phyloP scores from a whole-genome alignment of 164 flowering plant species.

The Buxus sempervirens region DNA sequence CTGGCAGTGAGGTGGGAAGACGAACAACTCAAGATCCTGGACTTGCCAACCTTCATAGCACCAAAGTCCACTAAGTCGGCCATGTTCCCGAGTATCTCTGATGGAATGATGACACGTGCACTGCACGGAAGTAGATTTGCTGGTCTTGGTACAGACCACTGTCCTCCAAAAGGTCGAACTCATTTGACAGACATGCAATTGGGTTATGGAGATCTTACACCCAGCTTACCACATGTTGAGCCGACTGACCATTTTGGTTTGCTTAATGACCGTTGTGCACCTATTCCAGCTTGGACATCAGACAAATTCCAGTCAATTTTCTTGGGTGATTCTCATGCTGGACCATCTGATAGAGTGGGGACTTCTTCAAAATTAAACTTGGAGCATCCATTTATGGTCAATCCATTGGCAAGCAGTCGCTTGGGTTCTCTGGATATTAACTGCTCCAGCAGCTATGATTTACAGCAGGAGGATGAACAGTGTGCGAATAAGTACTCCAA shows the following conservation, averaged over 20 bases:
- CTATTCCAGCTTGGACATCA: conserved; percentile 45
- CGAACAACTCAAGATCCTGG: conserved; percentile 66
- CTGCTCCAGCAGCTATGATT: conserved; percentile 31
- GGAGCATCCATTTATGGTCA: conserved; percentile 49
- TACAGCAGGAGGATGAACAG: conserved; percentile 40
- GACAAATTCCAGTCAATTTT: conserved; percentile 40
- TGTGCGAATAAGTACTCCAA: conserved; percentile 34
- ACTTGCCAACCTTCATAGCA: conserved; percentile 31
- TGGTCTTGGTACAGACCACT: conserved; percentile 23
- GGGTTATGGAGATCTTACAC: conserved; percentile 51
- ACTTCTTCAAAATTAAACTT: conserved; percentile 31
- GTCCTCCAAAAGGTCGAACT: conserved; percentile 35
- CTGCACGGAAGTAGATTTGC: conserved; percentile 57
- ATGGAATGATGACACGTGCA: conserved; percentile 86
- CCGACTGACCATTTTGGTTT: conserved; percentile 33
- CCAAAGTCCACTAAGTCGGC: conserved; percentile 38
- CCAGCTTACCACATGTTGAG: conserved; percentile 36
- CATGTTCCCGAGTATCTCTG: conserved; percentile 59
- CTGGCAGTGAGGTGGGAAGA: conserved; percentile 74
- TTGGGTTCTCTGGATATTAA: conserved; percentile 40
- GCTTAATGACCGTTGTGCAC: conserved; percentile 32
- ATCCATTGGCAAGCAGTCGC: conserved; percentile 40
- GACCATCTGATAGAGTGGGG: conserved; percentile 44
- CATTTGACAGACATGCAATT: conserved; percentile 87
- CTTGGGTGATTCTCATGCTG: conserved; percentile 37